Base-by-base conservation (phyloP, 148 eudicot species). In the Amaranthus cruentus region DNA sequence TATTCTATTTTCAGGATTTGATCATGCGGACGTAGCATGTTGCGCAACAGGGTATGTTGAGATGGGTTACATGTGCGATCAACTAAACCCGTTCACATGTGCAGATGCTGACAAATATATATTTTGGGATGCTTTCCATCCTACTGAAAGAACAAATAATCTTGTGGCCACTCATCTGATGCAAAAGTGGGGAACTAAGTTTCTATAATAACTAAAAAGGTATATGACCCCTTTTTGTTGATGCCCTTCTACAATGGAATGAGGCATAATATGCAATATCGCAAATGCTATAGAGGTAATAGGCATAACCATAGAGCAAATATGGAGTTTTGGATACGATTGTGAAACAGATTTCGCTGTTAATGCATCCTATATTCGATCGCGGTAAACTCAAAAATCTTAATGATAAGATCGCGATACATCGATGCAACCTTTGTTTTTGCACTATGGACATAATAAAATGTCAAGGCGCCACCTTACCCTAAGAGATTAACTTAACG, bases 61-160 rank as follows among this genome's bases (percentile, higher is more conserved):
- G 77, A 78, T 82, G 84, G 79, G 76, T 2, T 78, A 74, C 53
- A 71, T 75, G 79, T 82, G 84, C 47, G 76, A 75, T 59, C 64
- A 61, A 67, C 7, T 75, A 47, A 74, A 66, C 62, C 81, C 81
- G 7, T 74, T 75, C 60, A 74, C 78, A 50, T 75, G 81, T 55
- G 6, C 43, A 70, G 76, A 81, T 61, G 84, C 84, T 65, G 69
- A 52, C 0, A 77, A 77, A 55, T 81, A 81, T 67, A 81, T 81
- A 18, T 81, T 81, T 42, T 81, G 84, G 84, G 84, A 81, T 59
- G 62, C 84, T 46, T 81, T 81, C 69, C 81, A 81, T 58, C 81
- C 81, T 6, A 81, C 81, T 62, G 78, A 81, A 15, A 72, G 70
- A 73, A 72, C 85, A 47, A 82, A 79, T 43, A 44, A 52, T 28